These are phyloP conservation scores for Candida glaebosa DNA, from an alignment of 805 yeast species.

Conservation along the genomic window DNA sequence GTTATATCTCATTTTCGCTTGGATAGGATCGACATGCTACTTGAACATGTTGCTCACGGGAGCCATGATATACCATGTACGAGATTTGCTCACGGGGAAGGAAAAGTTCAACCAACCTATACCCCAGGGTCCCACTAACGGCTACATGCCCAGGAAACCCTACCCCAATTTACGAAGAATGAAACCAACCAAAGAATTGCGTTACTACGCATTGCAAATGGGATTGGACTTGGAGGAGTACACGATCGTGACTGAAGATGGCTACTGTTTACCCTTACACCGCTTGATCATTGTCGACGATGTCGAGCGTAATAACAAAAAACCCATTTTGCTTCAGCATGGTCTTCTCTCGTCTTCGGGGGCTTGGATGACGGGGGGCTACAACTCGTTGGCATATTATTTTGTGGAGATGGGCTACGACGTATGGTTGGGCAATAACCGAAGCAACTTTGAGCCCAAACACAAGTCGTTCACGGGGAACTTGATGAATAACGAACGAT, in stretches of 20 bases:
- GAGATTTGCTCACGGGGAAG: constrained; percentile 25
- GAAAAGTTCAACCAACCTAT: constrained; percentile 26
- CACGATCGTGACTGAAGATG: constrained; percentile 71
- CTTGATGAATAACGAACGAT: constrained; percentile 41
- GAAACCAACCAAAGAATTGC: constrained; percentile 43
- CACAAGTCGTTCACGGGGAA: constrained; percentile 43
- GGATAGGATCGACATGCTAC: constrained; percentile 27
- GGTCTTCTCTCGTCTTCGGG: constrained; percentile 88
- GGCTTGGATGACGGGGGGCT: constrained; percentile 80
- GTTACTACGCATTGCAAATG: constrained; percentile 63
- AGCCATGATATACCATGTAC: constrained; percentile 28
- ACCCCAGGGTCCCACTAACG: constrained; percentile 15
- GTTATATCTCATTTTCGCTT: constrained; percentile 22
- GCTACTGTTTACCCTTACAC: constrained; percentile 66
- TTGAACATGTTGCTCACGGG: constrained; percentile 21
- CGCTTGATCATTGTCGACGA: constrained; percentile 52
- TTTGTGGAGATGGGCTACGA: constrained; percentile 60
- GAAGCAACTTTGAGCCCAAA: constrained; percentile 78
- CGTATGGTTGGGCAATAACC: constrained; percentile 88
- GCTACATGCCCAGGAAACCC: constrained; percentile 30
- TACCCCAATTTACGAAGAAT: constrained; percentile 31
- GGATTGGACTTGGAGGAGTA: constrained; percentile 59
- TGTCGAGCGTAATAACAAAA: constrained; percentile 27
- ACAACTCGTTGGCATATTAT: constrained; percentile 66
- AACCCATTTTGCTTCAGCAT: constrained; percentile 76